These are phyloP conservation scores for Rhodotorula sp. DNA, from an alignment of 1,284 basidiomycete species.

Conservation along the genomic window DNA sequence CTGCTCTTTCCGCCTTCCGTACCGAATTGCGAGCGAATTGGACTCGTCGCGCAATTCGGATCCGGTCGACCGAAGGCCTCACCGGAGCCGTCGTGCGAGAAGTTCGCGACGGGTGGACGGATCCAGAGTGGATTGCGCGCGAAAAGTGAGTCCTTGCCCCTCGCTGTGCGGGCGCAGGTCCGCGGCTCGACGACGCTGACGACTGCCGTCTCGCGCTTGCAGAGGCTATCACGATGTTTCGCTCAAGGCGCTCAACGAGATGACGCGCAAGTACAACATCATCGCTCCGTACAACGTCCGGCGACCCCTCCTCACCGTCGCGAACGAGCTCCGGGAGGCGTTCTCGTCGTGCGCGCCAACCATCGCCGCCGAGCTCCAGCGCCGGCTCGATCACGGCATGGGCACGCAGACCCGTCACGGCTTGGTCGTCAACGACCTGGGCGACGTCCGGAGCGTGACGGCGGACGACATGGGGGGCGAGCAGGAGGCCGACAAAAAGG, in stretches of 20 bases:
- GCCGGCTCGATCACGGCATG: slow-evolving; percentile 48
- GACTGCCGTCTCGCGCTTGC: neutral
- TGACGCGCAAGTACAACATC: slow-evolving; percentile 74
- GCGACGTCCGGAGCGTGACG: slow-evolving; percentile 12
- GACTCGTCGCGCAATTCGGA: slow-evolving; percentile 64
- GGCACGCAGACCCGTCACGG: neutral
- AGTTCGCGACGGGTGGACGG: slow-evolving; percentile 58
- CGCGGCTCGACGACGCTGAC: neutral
- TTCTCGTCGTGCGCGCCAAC: slow-evolving; percentile 52
- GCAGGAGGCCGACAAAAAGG: slow-evolving; percentile 34
- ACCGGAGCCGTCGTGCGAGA: slow-evolving; percentile 36
- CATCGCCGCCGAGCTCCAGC: slow-evolving; percentile 57
- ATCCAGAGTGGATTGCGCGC: slow-evolving; percentile 69
- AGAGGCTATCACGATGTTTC: slow-evolving; percentile 66
- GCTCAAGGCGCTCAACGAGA: slow-evolving; percentile 67
- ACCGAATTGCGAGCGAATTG: slow-evolving; percentile 60
- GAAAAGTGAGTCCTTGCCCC: slow-evolving; percentile 58
- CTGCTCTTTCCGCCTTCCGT: slow-evolving; percentile 63
- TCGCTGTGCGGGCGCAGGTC: too few relatives aligned
- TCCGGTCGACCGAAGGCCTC: slow-evolving; percentile 51
- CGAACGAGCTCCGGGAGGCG: slow-evolving; percentile 62
- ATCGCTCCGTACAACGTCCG: slow-evolving; percentile 72
- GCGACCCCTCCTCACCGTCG: slow-evolving; percentile 59
- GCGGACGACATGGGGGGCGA: slow-evolving; percentile 28
- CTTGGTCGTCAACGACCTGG: neutral